phyloP scores from a whole-genome alignment of 2,329 filamentous ascomycete genomes.

The Curvularia sp. region DNA sequence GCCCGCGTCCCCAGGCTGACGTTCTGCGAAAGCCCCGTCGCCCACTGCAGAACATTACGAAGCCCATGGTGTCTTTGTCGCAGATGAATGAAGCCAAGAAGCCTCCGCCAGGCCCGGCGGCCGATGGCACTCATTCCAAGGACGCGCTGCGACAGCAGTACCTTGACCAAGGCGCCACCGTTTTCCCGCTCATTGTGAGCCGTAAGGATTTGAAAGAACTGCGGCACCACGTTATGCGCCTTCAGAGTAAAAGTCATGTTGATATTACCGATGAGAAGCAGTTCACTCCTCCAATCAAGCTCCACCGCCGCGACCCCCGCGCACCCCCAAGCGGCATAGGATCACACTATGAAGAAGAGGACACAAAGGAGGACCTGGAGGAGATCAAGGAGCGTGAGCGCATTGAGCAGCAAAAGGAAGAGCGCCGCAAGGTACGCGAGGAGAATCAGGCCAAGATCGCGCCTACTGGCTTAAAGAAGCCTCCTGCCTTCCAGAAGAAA shows the following conservation, averaged over 20 bases:
- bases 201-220: constrained; percentile 81
- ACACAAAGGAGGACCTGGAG: constrained; percentile 66
- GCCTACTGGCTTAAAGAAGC: constrained; percentile 75
- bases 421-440: constrained; percentile 84
- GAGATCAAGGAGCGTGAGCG: constrained; percentile 72
- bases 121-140: constrained; percentile 24
- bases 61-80: constrained; percentile 43
- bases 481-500: constrained; percentile 74
- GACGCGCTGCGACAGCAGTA: constrained; percentile 40
- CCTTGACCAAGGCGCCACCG: constrained; percentile 35
- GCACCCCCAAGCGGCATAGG: constrained; percentile 63
- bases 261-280: constrained; percentile 78
- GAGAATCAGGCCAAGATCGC: constrained; percentile 93
- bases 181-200: constrained; percentile 75
- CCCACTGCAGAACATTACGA: constrained; percentile 46
- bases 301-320: constrained; percentile 84
- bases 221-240: constrained; percentile 86
- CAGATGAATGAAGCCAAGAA: constrained; percentile 42
- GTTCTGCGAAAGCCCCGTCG: constrained; percentile 47
- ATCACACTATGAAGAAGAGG: constrained; percentile 58
- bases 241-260: constrained; percentile 67
- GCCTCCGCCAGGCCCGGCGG: constrained; percentile 15
- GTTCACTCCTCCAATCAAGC: constrained; percentile 84
- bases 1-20: constrained; percentile 46
- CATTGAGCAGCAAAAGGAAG: constrained; percentile 68